Evolutionary conservation across 306 rosid genomes (phyloP), one percentile per base, ranked within the genome.

Genomic region (Casuarina glauca): DNA sequence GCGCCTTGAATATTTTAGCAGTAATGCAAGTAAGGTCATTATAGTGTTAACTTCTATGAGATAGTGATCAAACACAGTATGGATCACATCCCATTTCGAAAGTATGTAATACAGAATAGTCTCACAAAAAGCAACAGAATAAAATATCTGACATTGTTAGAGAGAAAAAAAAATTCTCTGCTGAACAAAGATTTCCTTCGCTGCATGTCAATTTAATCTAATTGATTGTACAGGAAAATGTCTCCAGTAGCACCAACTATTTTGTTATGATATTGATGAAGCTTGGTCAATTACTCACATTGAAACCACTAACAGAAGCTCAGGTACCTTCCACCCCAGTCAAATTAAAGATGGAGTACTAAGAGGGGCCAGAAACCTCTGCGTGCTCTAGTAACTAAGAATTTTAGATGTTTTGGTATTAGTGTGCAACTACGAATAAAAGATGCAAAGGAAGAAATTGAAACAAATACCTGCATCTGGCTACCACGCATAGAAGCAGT

Each of bases 401-500:
- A 61, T 60, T 54, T 52, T 46, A 43, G 35, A 76, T 73, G 54
- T 71, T 35, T 55, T 52, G 35, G 2, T 1, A 7, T 71, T 45
- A 55, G 36, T 50, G 43, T 19, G 15, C 35, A 44, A 26, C 36
- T 64, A 13, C 16, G 9, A 70, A 69, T 72, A 15, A 57, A 69
- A 32, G 36, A 69, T 2, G 45, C 45, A 36, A 70, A 74, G 9
- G 38, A 72, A 70, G 26, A 41, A 79, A 72, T 44, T 6, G 8
- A 44, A 44, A 44, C 11, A 45, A 45, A 19, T 54, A 90, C 98
- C 96, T 92, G 98, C 98, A 95, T 95, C 81, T 88, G 91, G 78
- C 97, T 88, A 83, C 97, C 98, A 10, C 63, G 89, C 92, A 92
- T 79, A 60, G 88, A 87, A n/a, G 98, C 92, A 2, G 98, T 95